Base-by-base conservation (phyloP, 2,329 filamentous ascomycete species). In the Cadophora luteo-olivacea region DNA sequence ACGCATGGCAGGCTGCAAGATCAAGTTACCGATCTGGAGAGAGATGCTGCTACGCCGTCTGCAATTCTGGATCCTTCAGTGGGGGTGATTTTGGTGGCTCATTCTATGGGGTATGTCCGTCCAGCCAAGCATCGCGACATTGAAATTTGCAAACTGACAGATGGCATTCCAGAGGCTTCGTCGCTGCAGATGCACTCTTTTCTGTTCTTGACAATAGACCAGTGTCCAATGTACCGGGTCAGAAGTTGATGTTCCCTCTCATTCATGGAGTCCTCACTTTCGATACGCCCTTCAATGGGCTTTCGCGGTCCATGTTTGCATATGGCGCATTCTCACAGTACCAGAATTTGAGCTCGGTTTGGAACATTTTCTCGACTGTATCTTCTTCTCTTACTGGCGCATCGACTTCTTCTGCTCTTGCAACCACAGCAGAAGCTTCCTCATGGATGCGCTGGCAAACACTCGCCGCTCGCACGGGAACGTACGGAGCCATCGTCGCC, bases 11-110 rank as follows among this genome's bases (percentile, higher is more conserved):
- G 91, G 91, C 85, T 97, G 58, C 91, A 92, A 75, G 89, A 94
- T 76, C 89, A 89, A 72, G 92, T 97, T 48, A 93, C 95, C 78
- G 91, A 94, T 60, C 82, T 95, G 69, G 93, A 97, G 77, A 87
- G 89, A 68, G 87, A 87, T 38, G 88, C 90, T 69, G 84, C 86
- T 29, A 92, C 89, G 0, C 89, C 92, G 11, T 93, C 91, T 76
- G 93, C 93, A 0, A 93, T 92, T 0, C 85, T 92, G 57, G 91
- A 97, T 73, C 89, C 91, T n/a, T 89, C 90, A 0, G 92, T 97
- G 9, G 90, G 90, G 68, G 91, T 93, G 2, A 84, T 97, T 49
- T 84, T 97, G 0, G 84, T 96, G 32, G 93, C 93, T 1, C 94
- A 97, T 79, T 94, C 91, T 3, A 97, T 89, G 90, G 91, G 91